Conservation (phyloP, 2,329 filamentous ascomycete genomes). For the Magnaporthales sp. region DNA sequence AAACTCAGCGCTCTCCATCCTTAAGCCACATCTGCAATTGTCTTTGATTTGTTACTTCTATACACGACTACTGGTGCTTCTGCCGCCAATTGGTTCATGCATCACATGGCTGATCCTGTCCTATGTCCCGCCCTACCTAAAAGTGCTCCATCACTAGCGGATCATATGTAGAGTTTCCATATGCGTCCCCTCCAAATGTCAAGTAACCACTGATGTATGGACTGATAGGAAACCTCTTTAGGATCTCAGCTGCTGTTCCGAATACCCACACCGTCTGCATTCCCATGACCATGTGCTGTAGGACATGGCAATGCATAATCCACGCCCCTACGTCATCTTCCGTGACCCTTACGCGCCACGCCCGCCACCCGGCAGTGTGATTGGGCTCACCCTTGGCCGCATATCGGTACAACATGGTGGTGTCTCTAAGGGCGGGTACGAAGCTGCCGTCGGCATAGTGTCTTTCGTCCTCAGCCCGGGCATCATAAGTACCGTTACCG, state of each 20-base stretch:
- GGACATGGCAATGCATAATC: constrained; percentile 54
- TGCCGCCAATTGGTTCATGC: neutral
- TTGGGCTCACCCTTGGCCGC: constrained; percentile 26
- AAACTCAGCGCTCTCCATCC: neutral
- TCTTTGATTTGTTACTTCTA: neutral
- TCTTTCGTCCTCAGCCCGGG: constrained; percentile 35
- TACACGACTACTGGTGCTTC: neutral
- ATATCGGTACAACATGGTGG: constrained; percentile 49
- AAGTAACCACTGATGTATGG: neutral
- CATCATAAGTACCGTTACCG: constrained; percentile 44
- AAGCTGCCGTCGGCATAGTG: constrained; percentile 20
- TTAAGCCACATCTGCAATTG: neutral
- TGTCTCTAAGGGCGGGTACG: constrained; percentile 30
- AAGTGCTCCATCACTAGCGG: neutral
- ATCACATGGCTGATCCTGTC: neutral
- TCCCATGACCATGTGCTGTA: constrained; percentile 51
- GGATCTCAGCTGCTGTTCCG: neutral
- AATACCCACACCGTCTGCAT: constrained; percentile 7
- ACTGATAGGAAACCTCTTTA: neutral
- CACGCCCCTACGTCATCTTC: constrained; percentile 44
- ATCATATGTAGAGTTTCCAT: neutral
- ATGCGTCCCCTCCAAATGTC: neutral
- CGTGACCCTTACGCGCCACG: constrained; percentile 42
- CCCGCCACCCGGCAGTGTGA: constrained; percentile 46
- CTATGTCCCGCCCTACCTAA: neutral